Evolutionary conservation across 805 yeast species (phyloP), one percentile per base, ranked within the genome.

Genomic region (Lachancea meyersii): DNA sequence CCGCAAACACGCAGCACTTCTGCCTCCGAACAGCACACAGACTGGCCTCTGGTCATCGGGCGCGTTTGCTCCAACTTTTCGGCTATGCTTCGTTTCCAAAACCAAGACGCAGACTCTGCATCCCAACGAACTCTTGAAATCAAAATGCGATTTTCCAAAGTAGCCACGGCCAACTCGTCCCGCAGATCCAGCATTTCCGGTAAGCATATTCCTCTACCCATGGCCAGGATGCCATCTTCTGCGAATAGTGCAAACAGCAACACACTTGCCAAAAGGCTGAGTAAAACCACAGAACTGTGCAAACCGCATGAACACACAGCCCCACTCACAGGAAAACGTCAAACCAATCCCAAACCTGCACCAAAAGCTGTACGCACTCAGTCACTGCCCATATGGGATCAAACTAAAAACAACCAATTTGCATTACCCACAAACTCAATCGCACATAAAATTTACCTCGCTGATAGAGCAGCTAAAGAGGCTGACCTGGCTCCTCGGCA

Each of bases 361-460:
- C 74, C 72, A 41, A 69, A 64, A 50, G 75, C 75, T 4, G 62
- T 53, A 23, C 61, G 74, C 52, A 69, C 75, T 1, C 71, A 68
- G 48, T 70, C 75, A 1, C 50, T 70, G 31, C 75, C 75, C 4
- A 55, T 61, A 14, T 61, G 66, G 64, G 57, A 60, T 34, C 43
- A 38, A 18, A 46, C 49, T 16, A 53, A 53, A 32, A 37, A 39
- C n/a, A 53, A 50, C 20, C 48, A 48, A 22, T 37, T 50, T 27
- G 55, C 53, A 18, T 45, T 54, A 10, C 49, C 57, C 7, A 51
- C 55, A 19, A 54, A 54, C 23, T 60, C 65, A 9, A 61, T 61
- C 34, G 65, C 65, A 2, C 64, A 61, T 30, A 61, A 58, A 40
- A 61, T 61, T 7, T 61, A 51, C 40, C 39, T 60, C 40, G 64